Percentiles rank a stretch among this genome's conserved stretches.
phyloP scores from a whole-genome alignment of 1,284 basidiomycete species.

The Pyrrhoderma noxium region DNA sequence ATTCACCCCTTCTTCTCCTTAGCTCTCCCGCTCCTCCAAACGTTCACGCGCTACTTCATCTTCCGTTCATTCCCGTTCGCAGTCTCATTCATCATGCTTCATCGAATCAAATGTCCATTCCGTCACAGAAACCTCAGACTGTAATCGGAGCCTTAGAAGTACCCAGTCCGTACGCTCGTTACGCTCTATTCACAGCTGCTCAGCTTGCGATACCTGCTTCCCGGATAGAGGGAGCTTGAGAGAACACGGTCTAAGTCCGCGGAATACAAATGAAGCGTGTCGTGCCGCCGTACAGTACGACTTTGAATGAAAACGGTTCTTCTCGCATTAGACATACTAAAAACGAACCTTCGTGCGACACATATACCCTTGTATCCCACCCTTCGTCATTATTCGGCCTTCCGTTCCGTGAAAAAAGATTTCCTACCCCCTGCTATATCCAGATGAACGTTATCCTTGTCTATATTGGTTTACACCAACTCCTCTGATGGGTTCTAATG shows the following conservation, averaged over 20 bases:
- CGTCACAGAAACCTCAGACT: no score
- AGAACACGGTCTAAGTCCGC: slow-evolving; percentile 46
- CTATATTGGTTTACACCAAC: no score
- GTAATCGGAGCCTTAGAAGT: no score
- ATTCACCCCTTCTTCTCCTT: not conserved
- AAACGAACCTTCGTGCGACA: no score
- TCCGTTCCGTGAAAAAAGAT: no score
- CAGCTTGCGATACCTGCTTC: slow-evolving; percentile 65
- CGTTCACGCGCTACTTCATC: slow-evolving; percentile 10
- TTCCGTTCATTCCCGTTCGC: no score
- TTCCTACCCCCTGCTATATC: no score
- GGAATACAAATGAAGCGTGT: slow-evolving; percentile 53
- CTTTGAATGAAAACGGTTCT: slow-evolving; percentile 49
- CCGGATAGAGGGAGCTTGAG: slow-evolving; percentile 46
- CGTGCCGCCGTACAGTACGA: slow-evolving; percentile 63
- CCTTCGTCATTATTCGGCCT: not conserved
- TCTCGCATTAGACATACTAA: no score
- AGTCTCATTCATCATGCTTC: no score
- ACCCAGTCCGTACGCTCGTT: slow-evolving; percentile 13
- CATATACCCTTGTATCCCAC: slow-evolving; percentile 4
- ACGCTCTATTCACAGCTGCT: slow-evolving; percentile 39
- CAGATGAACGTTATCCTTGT: no score
- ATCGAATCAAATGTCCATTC: no score
- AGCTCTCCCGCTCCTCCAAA: slow-evolving; percentile 18
- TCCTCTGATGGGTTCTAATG: no score